phyloP scores from a whole-genome alignment of 257 asterid genomes.

The Lavandula angustifolia region DNA sequence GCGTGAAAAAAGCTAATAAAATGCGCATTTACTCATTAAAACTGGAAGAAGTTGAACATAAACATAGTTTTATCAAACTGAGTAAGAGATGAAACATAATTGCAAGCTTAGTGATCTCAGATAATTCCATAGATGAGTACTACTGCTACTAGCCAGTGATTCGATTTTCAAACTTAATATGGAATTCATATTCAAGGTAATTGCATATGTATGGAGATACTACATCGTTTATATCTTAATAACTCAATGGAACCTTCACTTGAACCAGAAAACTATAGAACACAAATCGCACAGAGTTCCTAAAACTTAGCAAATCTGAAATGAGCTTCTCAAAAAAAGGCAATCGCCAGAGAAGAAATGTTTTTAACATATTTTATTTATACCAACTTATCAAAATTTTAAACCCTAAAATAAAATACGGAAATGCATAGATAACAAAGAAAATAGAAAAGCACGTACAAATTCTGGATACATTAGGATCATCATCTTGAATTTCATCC shows the following conservation, averaged over 20 bases:
- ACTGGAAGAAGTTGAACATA: conserved; percentile 2
- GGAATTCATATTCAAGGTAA: conserved; percentile 4
- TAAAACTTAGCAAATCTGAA: conserved; percentile 10
- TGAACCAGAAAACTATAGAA: background rate
- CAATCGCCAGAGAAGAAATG: conserved; percentile 2
- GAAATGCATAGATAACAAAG: conserved; percentile 10
- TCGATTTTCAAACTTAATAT: background rate
- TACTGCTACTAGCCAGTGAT: conserved; percentile 7
- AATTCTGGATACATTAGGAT: conserved; percentile 80
- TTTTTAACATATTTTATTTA: background rate
- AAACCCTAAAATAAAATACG: conserved; percentile 9
- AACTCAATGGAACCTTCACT: background rate
- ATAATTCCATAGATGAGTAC: conserved; percentile 4
- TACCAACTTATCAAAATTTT: conserved; percentile 13
- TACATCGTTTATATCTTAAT: background rate
- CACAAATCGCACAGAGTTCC: background rate
- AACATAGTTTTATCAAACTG: background rate
- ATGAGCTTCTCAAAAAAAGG: background rate
- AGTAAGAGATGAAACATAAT: background rate
- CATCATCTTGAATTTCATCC: conserved; percentile 89
- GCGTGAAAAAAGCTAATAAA: conserved; percentile 20
- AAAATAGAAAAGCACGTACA: conserved; percentile 44
- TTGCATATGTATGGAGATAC: conserved; percentile 10
- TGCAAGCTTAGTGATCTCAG: background rate
- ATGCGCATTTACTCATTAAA: background rate